Evolutionary conservation across 441 rosid genomes (phyloP).

Genomic region (Adansonia rubrostipa): DNA sequence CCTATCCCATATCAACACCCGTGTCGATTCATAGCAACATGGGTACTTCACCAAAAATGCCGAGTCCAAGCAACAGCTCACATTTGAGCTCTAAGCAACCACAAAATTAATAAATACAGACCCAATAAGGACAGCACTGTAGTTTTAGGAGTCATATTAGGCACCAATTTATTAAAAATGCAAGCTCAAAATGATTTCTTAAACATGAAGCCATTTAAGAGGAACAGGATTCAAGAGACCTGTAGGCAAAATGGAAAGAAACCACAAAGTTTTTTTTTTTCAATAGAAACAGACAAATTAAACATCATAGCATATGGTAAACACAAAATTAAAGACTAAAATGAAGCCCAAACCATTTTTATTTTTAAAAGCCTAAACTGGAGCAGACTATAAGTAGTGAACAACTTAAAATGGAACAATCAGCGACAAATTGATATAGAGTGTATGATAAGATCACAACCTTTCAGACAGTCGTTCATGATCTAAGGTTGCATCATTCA

Average conservation of each 20-base stretch:
- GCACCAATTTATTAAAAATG: constrained; percentile 4
- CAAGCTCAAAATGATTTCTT: constrained; percentile 6
- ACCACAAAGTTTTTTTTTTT: neutral
- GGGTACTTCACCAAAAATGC: neutral
- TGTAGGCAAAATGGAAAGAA: neutral
- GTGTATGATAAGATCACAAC: constrained; percentile 44
- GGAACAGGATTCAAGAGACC: neutral
- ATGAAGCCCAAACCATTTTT: neutral
- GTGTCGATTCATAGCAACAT: neutral
- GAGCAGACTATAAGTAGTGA: neutral
- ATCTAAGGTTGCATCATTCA: constrained; percentile 82
- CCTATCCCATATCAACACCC: no score
- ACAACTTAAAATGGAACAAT: constrained; percentile 8
- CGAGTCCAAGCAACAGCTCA: neutral
- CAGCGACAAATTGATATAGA: constrained; percentile 8
- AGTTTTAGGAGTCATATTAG: neutral
- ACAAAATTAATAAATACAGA: neutral
- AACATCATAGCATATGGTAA: neutral
- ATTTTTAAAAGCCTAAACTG: neutral
- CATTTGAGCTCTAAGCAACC: neutral
- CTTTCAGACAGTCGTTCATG: constrained; percentile 90
- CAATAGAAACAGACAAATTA: neutral
- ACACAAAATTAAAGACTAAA: neutral
- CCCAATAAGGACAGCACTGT: neutral
- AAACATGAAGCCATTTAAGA: constrained; percentile 5